phyloP scores from a whole-genome alignment of 169 alveolate genomes.

The Ophryocystis elektroscirrha region DNA sequence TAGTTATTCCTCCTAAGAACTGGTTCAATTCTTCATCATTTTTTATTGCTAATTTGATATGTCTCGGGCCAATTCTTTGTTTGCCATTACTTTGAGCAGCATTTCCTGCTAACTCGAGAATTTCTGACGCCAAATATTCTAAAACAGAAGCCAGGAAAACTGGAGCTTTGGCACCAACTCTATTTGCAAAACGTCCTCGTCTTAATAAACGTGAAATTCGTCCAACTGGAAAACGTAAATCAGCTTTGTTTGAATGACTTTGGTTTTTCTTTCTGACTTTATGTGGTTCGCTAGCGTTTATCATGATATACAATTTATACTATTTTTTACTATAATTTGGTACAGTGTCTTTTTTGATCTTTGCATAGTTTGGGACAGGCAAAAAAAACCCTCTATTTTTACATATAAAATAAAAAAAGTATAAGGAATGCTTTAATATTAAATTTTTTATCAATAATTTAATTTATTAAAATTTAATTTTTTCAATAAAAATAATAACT shows the following conservation, averaged over 20 bases:
- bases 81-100: conserved; percentile 90
- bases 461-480: too few species aligned
- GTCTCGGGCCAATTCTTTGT: conserved; percentile 93
- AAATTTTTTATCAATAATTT: too few species aligned
- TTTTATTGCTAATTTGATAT: conserved; percentile 87
- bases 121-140: conserved; percentile 91
- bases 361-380: too few species aligned
- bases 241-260: conserved; percentile 92
- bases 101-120: conserved; percentile 92
- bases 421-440: too few species aligned
- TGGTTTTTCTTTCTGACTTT: too few species aligned
- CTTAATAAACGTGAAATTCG: conserved; percentile 85
- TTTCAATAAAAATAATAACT: too few species aligned
- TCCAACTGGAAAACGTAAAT: conserved; percentile 96
- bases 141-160: conserved; percentile 89
- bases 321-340: too few species aligned
- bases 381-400: too few species aligned
- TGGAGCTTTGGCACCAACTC: conserved; percentile 51
- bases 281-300: too few species aligned
- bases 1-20: conserved; percentile 81
- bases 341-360: too few species aligned
- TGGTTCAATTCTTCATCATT: conserved; percentile 92
- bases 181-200: conserved; percentile 86
- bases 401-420: too few species aligned
- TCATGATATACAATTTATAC: too few species aligned